Evolutionary conservation across 306 rosid species (phyloP), one percentile per base, ranked within the genome.

Genomic region (Prunus salicina): DNA sequence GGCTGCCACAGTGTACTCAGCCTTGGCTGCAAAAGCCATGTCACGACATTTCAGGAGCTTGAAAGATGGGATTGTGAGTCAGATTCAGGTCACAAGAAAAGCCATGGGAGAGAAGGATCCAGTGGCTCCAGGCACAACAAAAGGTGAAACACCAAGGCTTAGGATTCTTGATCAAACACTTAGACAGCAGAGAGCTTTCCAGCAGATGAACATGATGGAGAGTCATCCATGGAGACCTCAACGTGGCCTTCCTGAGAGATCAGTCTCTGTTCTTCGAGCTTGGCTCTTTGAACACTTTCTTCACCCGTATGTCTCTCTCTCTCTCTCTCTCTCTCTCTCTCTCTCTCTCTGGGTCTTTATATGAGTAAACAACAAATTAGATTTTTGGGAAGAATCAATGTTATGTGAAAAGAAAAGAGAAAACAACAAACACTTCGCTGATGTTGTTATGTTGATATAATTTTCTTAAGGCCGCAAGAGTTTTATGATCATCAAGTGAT

Each of bases 271-370:
- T 60, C 97, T 94, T 6, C 80, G 98, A 0, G 96, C 98, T 67
- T 94, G 98, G 98, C 98, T 94, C 22, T 94, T 94, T 43, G 98
- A 94, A 75, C 98, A 94, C 87, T 94, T 94, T 85, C 93, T 94
- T 82, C 97, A 94, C 77, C 98, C 98, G 98, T 94, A 90, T 74
- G 12, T 63, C 53, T 41, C 71, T n/a, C 32, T 52, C 60, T 58
- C 12, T n/a, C 32, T 52, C 60, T 58, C 12, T 43, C 74, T 73
- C 63, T 19, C 27, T 19, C 15, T 20, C 63, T 18, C 60, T 55
- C 14, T 52, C 20, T 20, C 25, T 56, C 27, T n/a, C 25, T 56
- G 2, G 5, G 60, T 16, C 76, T 62, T 24, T 45, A 28, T 71
- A 27, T 50, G 22, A 71, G 88, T 77, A 87, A 81, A 66, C n/a